phyloP scores from a whole-genome alignment of 2,329 filamentous ascomycete species.

The Ophiostoma novo-ulmi region DNA sequence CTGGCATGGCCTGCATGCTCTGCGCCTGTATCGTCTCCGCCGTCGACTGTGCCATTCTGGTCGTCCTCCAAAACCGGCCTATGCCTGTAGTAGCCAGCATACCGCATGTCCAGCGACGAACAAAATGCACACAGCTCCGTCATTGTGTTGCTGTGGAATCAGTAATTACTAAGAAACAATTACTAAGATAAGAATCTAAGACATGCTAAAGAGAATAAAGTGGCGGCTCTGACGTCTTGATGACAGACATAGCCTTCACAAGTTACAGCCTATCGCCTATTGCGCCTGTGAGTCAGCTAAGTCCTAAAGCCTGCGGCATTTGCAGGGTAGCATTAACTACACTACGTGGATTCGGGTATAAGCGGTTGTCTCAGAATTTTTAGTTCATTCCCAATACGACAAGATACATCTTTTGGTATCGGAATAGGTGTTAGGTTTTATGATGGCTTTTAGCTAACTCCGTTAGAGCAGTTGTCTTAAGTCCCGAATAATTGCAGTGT shows the following conservation, averaged over 20 bases:
- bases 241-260: background rate
- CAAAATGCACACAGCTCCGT: slow-evolving; percentile 11
- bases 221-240: too few relatives aligned
- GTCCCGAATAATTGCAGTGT: too few relatives aligned
- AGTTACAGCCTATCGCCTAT: background rate
- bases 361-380: too few relatives aligned
- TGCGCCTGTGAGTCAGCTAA: background rate
- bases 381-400: too few relatives aligned
- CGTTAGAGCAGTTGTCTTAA: too few relatives aligned
- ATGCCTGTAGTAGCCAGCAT: slow-evolving; percentile 9
- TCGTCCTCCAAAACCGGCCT: background rate
- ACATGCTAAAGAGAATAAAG: background rate
- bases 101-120: slow-evolving; percentile 8
- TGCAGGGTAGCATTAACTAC: background rate
- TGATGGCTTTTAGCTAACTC: background rate
- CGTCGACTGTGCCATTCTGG: background rate
- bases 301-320: background rate
- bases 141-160: background rate
- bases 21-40: background rate
- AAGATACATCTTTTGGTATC: background rate
- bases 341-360: too few relatives aligned
- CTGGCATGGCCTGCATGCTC: background rate
- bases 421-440: background rate
- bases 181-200: background rate
- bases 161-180: background rate